phyloP scores from a whole-genome alignment of 208 protist species.

The Leishmania lainsoni region DNA sequence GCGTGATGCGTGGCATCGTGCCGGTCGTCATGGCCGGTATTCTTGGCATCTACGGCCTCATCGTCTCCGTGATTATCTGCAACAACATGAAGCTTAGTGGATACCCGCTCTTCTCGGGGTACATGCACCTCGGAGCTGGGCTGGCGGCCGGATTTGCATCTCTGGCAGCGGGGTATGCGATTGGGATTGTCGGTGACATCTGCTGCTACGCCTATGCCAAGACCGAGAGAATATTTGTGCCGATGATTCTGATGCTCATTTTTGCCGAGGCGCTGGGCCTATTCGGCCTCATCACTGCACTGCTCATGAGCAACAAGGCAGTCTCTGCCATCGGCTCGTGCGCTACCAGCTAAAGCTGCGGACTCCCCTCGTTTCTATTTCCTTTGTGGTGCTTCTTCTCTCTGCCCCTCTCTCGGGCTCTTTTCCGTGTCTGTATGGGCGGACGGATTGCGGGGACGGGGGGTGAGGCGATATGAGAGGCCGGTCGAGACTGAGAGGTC shows the following conservation, averaged over 20 bases:
- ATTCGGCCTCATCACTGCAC: constrained; percentile 98
- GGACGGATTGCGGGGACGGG: background rate
- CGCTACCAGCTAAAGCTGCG: constrained; percentile 12
- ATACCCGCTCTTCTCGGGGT: constrained; percentile 85
- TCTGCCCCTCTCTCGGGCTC: background rate
- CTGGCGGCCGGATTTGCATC: constrained; percentile 95
- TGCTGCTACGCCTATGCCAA: constrained; percentile 91
- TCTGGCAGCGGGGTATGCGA: constrained; percentile 97
- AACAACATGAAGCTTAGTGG: constrained; percentile 84
- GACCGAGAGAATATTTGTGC: constrained; percentile 98
- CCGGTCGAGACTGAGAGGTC: background rate
- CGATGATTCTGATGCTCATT: constrained; percentile 99
- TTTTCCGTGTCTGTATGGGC: background rate
- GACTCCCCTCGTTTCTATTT: too few species aligned
- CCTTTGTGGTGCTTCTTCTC: background rate
- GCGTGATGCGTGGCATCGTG: constrained; percentile 95
- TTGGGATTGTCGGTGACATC: constrained; percentile 99
- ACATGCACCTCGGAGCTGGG: constrained; percentile 97
- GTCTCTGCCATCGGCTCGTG: constrained; percentile 51
- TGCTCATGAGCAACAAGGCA: constrained; percentile 91
- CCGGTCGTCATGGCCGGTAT: constrained; percentile 95
- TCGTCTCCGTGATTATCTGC: constrained; percentile 87
- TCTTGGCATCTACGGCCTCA: constrained; percentile 88
- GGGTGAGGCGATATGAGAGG: background rate
- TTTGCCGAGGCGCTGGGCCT: constrained; percentile 99